Conservation (phyloP, 257 asterid genomes). For the Solanum verrucosum region DNA sequence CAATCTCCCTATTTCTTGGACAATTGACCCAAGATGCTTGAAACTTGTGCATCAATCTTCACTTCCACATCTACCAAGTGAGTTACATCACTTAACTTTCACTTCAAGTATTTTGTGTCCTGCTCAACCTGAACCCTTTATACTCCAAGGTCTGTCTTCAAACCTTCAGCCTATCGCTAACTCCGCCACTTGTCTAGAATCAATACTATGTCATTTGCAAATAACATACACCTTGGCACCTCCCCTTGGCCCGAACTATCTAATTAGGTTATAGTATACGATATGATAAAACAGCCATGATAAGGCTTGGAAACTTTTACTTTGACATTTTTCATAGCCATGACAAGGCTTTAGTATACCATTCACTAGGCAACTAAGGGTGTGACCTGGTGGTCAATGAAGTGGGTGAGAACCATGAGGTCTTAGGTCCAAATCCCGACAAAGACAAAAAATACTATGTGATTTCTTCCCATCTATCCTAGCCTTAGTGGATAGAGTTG, state of each 20-base stretch:
- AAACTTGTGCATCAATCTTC: not conserved
- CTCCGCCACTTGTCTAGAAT: not conserved
- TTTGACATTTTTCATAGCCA: not conserved
- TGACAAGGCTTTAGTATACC: not conserved
- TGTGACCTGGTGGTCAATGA: too few relatives aligned
- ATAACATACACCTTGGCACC: not conserved
- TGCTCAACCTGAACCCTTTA: not conserved
- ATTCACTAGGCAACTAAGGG: not conserved
- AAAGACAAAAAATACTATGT: not conserved
- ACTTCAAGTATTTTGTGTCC: not conserved
- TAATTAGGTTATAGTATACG: not conserved
- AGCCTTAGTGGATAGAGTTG: not conserved
- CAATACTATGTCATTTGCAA: not conserved
- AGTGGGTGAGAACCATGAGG: too few relatives aligned
- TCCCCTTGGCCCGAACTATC: not conserved
- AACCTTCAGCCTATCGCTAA: not conserved
- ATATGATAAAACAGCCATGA: not conserved
- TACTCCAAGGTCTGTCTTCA: not conserved
- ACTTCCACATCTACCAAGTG: not conserved
- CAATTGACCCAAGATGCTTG: not conserved
- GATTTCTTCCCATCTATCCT: not conserved
- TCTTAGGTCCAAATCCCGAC: too few relatives aligned
- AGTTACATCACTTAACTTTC: not conserved
- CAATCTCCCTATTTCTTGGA: not conserved
- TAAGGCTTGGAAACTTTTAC: not conserved